These are phyloP conservation scores for Metschnikowia hibisci DNA, from an alignment of 805 yeast genomes.

Conservation along the genomic window DNA sequence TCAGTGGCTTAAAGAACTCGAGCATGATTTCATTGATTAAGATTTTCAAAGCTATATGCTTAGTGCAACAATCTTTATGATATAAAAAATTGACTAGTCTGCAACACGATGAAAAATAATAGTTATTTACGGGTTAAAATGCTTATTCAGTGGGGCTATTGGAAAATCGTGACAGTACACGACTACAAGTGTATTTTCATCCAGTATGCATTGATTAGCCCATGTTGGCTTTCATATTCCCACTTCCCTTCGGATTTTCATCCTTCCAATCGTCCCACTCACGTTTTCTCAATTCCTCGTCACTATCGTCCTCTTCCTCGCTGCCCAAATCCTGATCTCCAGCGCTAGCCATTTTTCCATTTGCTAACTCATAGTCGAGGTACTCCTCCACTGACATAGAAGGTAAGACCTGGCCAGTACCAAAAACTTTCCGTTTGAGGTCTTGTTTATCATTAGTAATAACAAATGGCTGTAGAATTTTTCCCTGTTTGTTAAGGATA, in stretches of 20 bases:
- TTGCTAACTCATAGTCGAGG: constrained; percentile 76
- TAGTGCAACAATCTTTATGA: no score
- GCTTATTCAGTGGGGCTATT: no score
- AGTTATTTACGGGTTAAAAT: no score
- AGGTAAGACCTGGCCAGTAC: constrained; percentile 90
- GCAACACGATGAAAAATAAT: no score
- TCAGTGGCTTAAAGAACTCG: constrained; percentile 33
- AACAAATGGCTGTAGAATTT: constrained; percentile 80
- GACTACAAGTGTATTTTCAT: no score
- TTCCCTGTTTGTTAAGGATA: constrained; percentile 66
- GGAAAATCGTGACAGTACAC: no score
- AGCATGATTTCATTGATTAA: constrained; percentile 19
- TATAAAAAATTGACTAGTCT: no score
- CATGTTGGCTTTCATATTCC: constrained; percentile 61
- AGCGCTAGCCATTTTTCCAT: constrained; percentile 71
- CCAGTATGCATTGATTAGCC: constrained; percentile 22
- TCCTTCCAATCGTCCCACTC: constrained; percentile 95
- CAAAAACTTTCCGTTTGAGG: constrained; percentile 63
- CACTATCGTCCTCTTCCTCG: constrained; percentile 58
- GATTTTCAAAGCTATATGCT: no score
- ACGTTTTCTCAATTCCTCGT: constrained; percentile 71
- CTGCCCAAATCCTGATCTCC: constrained; percentile 37
- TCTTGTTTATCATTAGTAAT: constrained; percentile 55
- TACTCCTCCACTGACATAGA: constrained; percentile 94
- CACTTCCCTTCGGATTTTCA: constrained; percentile 80